A percentile compares a stretch with the other conserved stretches of the same genome.
phyloP scores from a whole-genome alignment of 2,329 filamentous ascomycete genomes.

The Penicillium expansum region DNA sequence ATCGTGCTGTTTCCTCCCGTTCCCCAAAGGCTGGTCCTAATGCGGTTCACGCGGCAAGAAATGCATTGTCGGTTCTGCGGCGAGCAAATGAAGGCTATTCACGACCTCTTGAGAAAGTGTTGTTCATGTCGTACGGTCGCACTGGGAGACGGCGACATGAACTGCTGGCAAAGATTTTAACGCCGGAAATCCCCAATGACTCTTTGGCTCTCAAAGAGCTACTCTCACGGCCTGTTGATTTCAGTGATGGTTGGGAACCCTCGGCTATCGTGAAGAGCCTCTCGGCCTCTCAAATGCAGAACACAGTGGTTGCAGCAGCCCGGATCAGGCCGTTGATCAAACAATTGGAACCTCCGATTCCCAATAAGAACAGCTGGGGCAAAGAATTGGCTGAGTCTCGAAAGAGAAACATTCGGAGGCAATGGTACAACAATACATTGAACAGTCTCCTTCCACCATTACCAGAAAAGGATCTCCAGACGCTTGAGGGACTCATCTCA shows the following conservation, averaged over 20 bases:
- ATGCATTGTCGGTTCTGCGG: slow-evolving; percentile 45
- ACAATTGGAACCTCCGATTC: slow-evolving; percentile 30
- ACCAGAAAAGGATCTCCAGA: slow-evolving; percentile 35
- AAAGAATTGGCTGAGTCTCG: slow-evolving; percentile 31
- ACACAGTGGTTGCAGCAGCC: slow-evolving; percentile 26
- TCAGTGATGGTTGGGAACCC: slow-evolving; percentile 36
- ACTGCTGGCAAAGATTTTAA: slow-evolving; percentile 42
- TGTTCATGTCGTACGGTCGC: slow-evolving; percentile 58
- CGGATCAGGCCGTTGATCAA: slow-evolving; percentile 27
- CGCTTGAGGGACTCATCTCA: slow-evolving; percentile 34
- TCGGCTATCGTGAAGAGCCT: slow-evolving; percentile 33
- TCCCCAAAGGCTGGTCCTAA: slow-evolving; percentile 22
- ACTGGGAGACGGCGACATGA: slow-evolving; percentile 52
- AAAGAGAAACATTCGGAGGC: slow-evolving; percentile 34
- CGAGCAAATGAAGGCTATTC: slow-evolving; percentile 58
- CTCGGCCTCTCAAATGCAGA: slow-evolving; percentile 35
- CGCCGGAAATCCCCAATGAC: slow-evolving; percentile 25
- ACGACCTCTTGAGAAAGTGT: slow-evolving; percentile 50
- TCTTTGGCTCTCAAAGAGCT: slow-evolving; percentile 20
- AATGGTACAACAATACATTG: slow-evolving; percentile 38
- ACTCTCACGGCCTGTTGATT: slow-evolving; percentile 18
- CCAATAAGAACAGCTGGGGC: slow-evolving; percentile 38
- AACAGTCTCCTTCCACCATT: slow-evolving; percentile 39
- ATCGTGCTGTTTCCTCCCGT: slow-evolving; percentile 19
- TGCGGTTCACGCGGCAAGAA: slow-evolving; percentile 22